Base-by-base conservation (phyloP, 805 yeast genomes). In the Metschnikowia lunata region DNA sequence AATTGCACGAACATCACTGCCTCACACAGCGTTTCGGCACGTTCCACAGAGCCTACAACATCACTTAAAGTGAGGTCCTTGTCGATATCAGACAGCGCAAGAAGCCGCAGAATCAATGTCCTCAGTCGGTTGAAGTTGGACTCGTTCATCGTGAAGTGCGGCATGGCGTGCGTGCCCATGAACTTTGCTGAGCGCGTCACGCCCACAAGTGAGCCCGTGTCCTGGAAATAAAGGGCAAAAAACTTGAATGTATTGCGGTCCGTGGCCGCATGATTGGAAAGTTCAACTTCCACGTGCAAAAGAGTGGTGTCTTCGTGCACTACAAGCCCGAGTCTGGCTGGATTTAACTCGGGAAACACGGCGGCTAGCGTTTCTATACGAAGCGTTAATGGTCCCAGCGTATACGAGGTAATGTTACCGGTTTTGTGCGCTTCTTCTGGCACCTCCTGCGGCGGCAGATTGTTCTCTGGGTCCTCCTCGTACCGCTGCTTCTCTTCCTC, bases 1-100 rank as follows among this genome's bases (percentile, higher is more conserved):
- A 86, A 61, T 56, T 88, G 95, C 39, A 88, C 67, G 55, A 75
- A 89, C 0, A 79, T 62, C 14, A 88, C 65, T 50, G 73, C 81
- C 60, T 90, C 98, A 63, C 98, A 90, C 48, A 66, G 74, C 12
- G 60, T 60, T 36, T 59, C 47, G 9, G 69, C 61, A 40, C 43
- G 55, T 13, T 62, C 63, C 4, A 76, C 59, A 14, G 64, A 50
- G 14, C 48, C 52, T 40, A 69, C 71, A 52, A 78, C 54, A 13
- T 60, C 57, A 26, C 65, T 64, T 46, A 75, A 66, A 26, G 63
- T 52, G 4, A 76, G 49, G 14, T 76, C 75, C 14, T 50, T 49
- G 1, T 69, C 66, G 23, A 69, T 50, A 38, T 70, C 59, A 0
- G 82, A 70, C 1, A 63, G 58, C 35, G 79, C 74, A 45, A 75